Conservation (phyloP, 2,329 filamentous ascomycete species). For the Talaromyces sp. region DNA sequence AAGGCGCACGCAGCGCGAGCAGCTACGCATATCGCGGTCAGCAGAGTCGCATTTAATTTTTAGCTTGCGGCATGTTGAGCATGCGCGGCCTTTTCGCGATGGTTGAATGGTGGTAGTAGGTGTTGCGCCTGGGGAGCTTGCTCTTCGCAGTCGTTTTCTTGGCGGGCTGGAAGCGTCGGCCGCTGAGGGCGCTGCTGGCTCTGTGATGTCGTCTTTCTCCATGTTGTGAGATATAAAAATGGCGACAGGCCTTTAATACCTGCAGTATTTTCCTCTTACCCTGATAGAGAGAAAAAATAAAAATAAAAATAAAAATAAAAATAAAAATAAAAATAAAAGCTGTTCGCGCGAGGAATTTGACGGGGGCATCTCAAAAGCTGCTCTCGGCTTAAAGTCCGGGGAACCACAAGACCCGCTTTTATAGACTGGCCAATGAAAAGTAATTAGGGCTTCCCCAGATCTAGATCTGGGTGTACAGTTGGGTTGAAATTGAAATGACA, state of each 20-base stretch:
- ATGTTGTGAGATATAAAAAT: not conserved
- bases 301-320: too few species aligned
- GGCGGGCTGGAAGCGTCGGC: not conserved
- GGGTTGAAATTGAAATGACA: too few species aligned
- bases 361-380: too few species aligned
- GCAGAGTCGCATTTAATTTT: slow-evolving; percentile 1
- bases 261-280: too few species aligned
- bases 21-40: not conserved
- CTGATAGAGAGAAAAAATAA: too few species aligned
- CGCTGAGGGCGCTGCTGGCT: not conserved
- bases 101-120: too few species aligned
- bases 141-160: not conserved
- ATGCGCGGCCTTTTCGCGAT: not conserved
- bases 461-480: too few species aligned
- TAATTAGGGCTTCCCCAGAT: too few species aligned
- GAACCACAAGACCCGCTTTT: too few species aligned
- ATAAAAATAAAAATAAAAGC: too few species aligned
- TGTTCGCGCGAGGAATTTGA: not conserved
- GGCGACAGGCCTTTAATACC: not conserved
- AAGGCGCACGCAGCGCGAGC: not conserved
- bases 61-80: not conserved
- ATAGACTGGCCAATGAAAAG: too few species aligned
- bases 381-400: not conserved
- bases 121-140: not conserved
- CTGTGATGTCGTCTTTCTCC: not conserved